phyloP scores from a whole-genome alignment of 352 stramenopile species.

The Phytophthora brassicae region DNA sequence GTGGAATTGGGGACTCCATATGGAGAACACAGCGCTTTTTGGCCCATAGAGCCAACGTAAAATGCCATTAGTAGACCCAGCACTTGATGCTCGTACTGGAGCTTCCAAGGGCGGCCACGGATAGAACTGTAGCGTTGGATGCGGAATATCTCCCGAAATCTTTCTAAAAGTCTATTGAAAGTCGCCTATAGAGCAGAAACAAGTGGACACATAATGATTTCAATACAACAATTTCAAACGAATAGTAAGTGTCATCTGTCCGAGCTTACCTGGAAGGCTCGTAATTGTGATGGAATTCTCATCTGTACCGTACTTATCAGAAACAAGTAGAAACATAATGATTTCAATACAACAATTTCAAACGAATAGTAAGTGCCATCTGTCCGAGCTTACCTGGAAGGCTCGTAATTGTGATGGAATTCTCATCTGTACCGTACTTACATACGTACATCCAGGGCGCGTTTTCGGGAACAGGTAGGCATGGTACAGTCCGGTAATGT shows the following conservation, averaged over 20 bases:
- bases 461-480: too few species aligned
- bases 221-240: too few species aligned
- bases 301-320: too few species aligned
- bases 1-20: background rate
- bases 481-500: too few species aligned
- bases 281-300: too few species aligned
- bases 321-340: too few species aligned
- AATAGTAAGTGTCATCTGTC: background rate
- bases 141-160: background rate
- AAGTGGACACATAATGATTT: too few species aligned
- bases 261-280: background rate
- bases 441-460: slow-evolving; percentile 3
- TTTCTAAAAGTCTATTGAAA: background rate
- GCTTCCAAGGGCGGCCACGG: background rate
- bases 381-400: background rate
- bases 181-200: background rate
- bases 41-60: slow-evolving; percentile 3
- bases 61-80: background rate
- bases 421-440: background rate
- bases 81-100: slow-evolving; percentile 8
- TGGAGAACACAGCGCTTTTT: background rate
- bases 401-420: background rate
- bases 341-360: too few species aligned
- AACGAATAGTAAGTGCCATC: background rate
- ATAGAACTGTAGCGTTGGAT: background rate